Conservation (phyloP, 495 filamentous ascomycete genomes). For the Podospora bellae-mahoneyi region DNA sequence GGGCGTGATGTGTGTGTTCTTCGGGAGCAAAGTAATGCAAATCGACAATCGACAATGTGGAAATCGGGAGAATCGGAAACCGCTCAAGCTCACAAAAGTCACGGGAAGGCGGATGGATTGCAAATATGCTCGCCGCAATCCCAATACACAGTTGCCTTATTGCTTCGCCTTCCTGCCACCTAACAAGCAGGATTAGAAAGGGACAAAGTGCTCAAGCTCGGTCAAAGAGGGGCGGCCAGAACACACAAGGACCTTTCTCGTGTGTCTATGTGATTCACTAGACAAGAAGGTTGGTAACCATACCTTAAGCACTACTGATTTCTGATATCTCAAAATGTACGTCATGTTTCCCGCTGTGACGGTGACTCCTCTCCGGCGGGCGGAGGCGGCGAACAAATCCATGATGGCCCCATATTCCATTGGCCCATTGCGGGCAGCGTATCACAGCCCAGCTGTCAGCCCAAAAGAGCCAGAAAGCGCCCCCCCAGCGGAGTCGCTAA, state of each 20-base stretch:
- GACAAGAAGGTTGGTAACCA: neutral
- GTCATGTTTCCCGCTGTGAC: neutral
- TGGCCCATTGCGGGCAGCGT: neutral
- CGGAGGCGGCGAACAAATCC: neutral
- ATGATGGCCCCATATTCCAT: neutral
- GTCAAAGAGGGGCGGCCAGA: neutral
- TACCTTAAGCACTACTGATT: neutral
- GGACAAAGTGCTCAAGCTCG: neutral
- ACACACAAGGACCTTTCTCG: neutral
- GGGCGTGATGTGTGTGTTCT: neutral
- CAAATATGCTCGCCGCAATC: neutral
- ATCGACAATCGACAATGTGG: neutral
- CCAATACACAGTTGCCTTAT: neutral
- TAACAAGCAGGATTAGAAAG: neutral
- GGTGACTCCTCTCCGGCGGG: neutral
- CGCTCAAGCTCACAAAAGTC: neutral
- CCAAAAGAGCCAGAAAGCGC: neutral
- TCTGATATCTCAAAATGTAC: neutral
- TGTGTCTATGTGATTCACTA: neutral
- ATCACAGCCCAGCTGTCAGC: neutral
- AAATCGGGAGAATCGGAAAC: neutral
- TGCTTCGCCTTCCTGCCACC: neutral
- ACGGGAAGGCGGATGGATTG: neutral
- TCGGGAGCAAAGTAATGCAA: neutral
- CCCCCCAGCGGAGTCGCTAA: neutral